Conservation (phyloP, 495 filamentous ascomycete genomes). For the Daldinia loculata region DNA sequence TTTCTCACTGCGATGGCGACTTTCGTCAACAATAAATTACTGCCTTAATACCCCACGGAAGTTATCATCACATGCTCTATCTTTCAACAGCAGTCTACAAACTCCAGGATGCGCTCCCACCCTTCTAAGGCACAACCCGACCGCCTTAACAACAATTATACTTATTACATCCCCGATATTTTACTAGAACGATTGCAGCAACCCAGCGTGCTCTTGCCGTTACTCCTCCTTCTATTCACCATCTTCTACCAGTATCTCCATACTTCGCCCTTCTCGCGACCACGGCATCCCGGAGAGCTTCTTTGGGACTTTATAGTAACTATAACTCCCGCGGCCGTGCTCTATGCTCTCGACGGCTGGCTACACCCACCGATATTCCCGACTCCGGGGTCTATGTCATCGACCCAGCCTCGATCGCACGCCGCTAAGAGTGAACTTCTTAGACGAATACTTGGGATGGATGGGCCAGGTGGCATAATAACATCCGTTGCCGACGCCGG, state of each 20-base stretch:
- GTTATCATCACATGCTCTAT: slow-evolving; percentile 40
- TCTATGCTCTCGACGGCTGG: slow-evolving; percentile 66
- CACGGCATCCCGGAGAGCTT: slow-evolving; percentile 52
- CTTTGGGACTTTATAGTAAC: slow-evolving; percentile 72
- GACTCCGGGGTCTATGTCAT: slow-evolving; percentile 28
- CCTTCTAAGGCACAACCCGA: slow-evolving; percentile 40
- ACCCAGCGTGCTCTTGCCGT: slow-evolving; percentile 50
- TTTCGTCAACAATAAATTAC: slow-evolving; percentile 8
- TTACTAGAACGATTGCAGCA: slow-evolving; percentile 46
- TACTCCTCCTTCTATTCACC: slow-evolving; percentile 51
- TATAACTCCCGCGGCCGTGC: slow-evolving; percentile 65
- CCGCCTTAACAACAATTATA: slow-evolving; percentile 28
- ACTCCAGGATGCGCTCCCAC: slow-evolving; percentile 44
- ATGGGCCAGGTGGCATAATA: slow-evolving; percentile 55
- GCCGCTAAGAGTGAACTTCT: slow-evolving; percentile 74
- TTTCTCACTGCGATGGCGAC: slow-evolving; percentile 31
- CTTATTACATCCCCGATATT: slow-evolving; percentile 30
- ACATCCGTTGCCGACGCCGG: slow-evolving; percentile 50
- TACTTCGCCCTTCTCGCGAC: slow-evolving; percentile 42
- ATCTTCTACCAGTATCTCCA: slow-evolving; percentile 55
- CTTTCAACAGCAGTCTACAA: slow-evolving; percentile 10
- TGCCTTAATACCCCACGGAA: slow-evolving; percentile 37
- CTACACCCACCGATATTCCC: slow-evolving; percentile 50
- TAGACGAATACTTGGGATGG: slow-evolving; percentile 71
- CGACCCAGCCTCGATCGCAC: slow-evolving; percentile 47